These are phyloP conservation scores for Parasitella parasitica DNA, from an alignment of 371 early-diverging fungal genomes.

Conservation along the genomic window DNA sequence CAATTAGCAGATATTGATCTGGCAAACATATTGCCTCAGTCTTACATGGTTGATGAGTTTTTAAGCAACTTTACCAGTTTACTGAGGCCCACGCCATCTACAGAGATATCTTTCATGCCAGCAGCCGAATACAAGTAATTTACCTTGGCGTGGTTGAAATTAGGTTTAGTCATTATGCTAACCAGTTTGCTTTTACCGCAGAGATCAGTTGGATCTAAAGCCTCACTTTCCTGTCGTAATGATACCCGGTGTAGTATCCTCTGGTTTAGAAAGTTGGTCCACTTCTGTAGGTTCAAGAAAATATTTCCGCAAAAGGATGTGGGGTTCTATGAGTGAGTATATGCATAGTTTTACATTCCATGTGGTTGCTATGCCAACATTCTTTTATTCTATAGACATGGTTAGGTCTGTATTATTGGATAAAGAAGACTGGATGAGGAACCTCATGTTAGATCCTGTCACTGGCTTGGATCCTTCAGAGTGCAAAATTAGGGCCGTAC, in stretches of 20 bases:
- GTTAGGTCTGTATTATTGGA: constrained; percentile 80
- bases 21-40: constrained; percentile 60
- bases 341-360: not conserved
- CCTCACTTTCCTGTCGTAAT: constrained; percentile 78
- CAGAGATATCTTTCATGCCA: constrained; percentile 49
- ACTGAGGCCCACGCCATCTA: constrained; percentile 49
- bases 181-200: not conserved
- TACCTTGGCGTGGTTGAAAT: no score
- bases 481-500: constrained; percentile 83
- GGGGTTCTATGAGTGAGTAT: constrained; percentile 82
- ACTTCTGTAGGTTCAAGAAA: constrained; percentile 70
- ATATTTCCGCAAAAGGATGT: constrained; percentile 89
- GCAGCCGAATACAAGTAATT: constrained; percentile 45
- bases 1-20: constrained; percentile 66
- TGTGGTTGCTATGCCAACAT: no score
- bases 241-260: constrained; percentile 91
- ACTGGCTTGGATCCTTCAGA: constrained; percentile 90
- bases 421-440: constrained; percentile 84
- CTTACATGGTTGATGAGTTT: constrained; percentile 70
- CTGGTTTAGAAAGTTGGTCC: constrained; percentile 92
- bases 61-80: constrained; percentile 61
- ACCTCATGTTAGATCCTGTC: constrained; percentile 77
- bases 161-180: not conserved
- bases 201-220: constrained; percentile 37
- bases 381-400: constrained; percentile 63